Evolutionary conservation across 352 stramenopile genomes (phyloP).

Genomic region (Pythium phragmiticola): DNA sequence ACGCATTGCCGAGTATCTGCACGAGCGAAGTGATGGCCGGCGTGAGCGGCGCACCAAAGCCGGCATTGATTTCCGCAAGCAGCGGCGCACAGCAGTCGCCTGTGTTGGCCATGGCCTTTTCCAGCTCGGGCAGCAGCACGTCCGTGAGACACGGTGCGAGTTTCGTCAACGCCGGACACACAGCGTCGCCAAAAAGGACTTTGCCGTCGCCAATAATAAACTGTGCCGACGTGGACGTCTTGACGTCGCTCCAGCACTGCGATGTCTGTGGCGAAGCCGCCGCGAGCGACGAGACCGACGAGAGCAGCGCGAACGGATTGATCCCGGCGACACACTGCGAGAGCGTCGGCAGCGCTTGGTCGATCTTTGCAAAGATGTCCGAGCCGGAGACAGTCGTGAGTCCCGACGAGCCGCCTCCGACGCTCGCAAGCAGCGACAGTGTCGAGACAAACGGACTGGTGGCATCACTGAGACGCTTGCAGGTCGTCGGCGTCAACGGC

Average conservation of each 20-base stretch:
- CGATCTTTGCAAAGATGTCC: constrained; percentile 1
- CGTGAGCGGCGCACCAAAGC: constrained; percentile 7
- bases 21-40: constrained; percentile 1
- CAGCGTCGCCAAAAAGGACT: neutral
- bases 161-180: constrained; percentile 9
- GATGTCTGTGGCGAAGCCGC: neutral
- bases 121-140: constrained; percentile 10
- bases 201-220: neutral
- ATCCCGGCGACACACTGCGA: constrained; percentile 13
- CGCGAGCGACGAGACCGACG: neutral
- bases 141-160: constrained; percentile 8
- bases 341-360: constrained; percentile 4
- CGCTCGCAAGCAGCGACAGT: neutral
- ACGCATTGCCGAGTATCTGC: constrained; percentile 2
- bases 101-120: neutral
- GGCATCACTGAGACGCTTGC: constrained; percentile 13
- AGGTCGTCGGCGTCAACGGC: neutral
- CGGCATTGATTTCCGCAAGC: neutral
- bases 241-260: constrained; percentile 4
- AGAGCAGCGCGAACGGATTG: constrained; percentile 1
- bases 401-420: neutral
- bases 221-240: neutral
- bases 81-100: constrained; percentile 7
- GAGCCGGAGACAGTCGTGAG: neutral
- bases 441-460: constrained; percentile 5